A percentile compares a stretch with the other conserved stretches of the same genome.
Evolutionary conservation across 768 basidiomycete species (phyloP).

Genomic region (Suillus clintonianus): DNA sequence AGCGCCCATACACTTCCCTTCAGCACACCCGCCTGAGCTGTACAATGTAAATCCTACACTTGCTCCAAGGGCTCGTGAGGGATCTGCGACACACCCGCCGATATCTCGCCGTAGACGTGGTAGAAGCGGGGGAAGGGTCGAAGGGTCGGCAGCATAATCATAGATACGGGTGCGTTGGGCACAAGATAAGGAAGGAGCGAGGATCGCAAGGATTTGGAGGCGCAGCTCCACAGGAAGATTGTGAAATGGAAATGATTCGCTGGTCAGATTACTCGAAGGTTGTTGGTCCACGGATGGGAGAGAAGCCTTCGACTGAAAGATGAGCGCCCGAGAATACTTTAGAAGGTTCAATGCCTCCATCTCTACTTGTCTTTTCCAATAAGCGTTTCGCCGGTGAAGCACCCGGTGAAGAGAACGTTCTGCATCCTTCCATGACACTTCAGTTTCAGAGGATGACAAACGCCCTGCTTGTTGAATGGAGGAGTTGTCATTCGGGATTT

Average conservation of each 20-base stretch:
- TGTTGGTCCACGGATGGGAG: conserved; percentile 15
- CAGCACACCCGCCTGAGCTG: conserved; percentile 23
- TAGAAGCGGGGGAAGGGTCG: conserved; percentile 49
- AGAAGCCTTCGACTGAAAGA: conserved; percentile 35
- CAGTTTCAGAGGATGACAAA: conserved; percentile 19
- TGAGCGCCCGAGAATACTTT: conserved; percentile 47
- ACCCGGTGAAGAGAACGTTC: conserved; percentile 36
- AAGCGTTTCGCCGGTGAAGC: conserved; percentile 46
- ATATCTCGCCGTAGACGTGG: conserved; percentile 30
- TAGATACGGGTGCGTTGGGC: conserved; percentile 58
- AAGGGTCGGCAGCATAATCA: conserved; percentile 48
- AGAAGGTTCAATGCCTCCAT: conserved; percentile 53
- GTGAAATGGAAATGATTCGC: conserved; percentile 36
- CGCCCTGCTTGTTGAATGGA: conserved; percentile 13
- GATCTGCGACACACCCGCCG: conserved; percentile 20
- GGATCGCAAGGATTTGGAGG: conserved; percentile 53
- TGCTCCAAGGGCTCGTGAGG: conserved; percentile 17
- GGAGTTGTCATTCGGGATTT: conserved; percentile 10
- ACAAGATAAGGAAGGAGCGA: conserved; percentile 58
- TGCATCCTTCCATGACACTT: conserved; percentile 35
- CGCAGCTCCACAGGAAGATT: conserved; percentile 60
- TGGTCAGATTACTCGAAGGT: conserved; percentile 15
- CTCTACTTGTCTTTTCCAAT: conserved; percentile 45
- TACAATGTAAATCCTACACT: conserved; percentile 11
- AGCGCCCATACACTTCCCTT: conserved; percentile 42